Conservation (phyloP, 306 rosid genomes). For the Vachellia pachyceras region DNA sequence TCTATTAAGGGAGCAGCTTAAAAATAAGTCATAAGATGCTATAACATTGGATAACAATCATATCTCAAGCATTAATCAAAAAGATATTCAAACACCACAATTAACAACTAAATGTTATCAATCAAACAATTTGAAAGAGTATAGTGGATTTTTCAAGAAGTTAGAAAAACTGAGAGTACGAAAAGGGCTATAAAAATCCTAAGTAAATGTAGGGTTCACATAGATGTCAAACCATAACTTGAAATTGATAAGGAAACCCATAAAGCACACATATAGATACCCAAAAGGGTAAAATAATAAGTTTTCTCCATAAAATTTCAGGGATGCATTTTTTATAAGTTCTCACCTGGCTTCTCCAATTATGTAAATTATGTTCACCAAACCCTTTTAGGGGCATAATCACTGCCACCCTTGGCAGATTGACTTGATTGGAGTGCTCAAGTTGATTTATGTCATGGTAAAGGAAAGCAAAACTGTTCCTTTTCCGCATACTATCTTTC, state of each 20-base stretch:
- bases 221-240: background rate
- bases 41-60: background rate
- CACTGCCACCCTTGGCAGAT: slow-evolving; percentile 78
- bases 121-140: background rate
- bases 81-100: background rate
- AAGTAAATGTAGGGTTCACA: background rate
- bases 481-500: slow-evolving; percentile 55
- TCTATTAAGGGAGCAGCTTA: slow-evolving; percentile 2
- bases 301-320: slow-evolving; percentile 9
- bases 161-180: slow-evolving; percentile 4
- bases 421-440: slow-evolving; percentile 83
- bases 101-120: slow-evolving; percentile 1
- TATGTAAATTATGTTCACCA: slow-evolving; percentile 97
- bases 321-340: slow-evolving; percentile 18
- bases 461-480: slow-evolving; percentile 84
- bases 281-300: background rate
- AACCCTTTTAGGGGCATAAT: slow-evolving; percentile 96
- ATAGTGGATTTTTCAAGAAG: background rate
- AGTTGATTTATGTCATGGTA: slow-evolving; percentile 79
- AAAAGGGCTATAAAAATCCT: background rate
- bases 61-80: slow-evolving; percentile 9
- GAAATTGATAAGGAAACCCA: background rate
- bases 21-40: slow-evolving; percentile 5
- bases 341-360: slow-evolving; percentile 90
- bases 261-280: background rate